Base-by-base conservation (phyloP, 176 grass and related monocot genomes). In the Rhynchospora pubera region DNA sequence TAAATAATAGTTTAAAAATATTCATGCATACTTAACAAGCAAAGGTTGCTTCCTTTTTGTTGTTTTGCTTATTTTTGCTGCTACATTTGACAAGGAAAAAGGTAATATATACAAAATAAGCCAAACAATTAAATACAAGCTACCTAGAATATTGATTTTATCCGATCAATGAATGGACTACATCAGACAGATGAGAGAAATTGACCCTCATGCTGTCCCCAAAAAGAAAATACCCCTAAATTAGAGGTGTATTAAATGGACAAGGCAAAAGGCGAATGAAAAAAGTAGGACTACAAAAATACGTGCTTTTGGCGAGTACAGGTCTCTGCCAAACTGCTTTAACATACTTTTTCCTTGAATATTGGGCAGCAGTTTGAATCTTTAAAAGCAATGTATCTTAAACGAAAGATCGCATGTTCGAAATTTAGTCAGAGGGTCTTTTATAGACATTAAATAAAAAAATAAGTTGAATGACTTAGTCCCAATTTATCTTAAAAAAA, bases 71-170 rank as follows among this genome's bases (percentile, higher is more conserved):
- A 47, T 71, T 71, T 45, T 13, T 21, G 6, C 11, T 45, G 46
- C 45, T 24, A 51, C 70, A 74, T 71, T n/a, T 51, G 46, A 74
- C 9, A 26, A 23, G 19, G 19, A 14, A 51, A 51, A 73, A 68
- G 14, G 9, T 6, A 56, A 56, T 14, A 56, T 56, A 56, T 56
- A 18, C 34, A 69, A 44, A 32, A 69, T 44, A 69, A 69, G 44
- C 39, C 43, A 47, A 52, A 74, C 19, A 74, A 74, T 9, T 52
- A 74, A 74, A 74, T 74, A 74, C 21, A 74, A 74, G 43, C 45
- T 52, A 74, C 45, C 70, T 52, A 15, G 9, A 52, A 52, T 52
- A 23, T 74, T 23, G 39, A 26, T 52, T 51, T 24, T 23, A 51
- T 52, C 46, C 45, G 18, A 51, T 69, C 39, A 74, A 26, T 48